Conservation (phyloP, 2,329 filamentous ascomycete genomes). For the Eutypella sp. region DNA sequence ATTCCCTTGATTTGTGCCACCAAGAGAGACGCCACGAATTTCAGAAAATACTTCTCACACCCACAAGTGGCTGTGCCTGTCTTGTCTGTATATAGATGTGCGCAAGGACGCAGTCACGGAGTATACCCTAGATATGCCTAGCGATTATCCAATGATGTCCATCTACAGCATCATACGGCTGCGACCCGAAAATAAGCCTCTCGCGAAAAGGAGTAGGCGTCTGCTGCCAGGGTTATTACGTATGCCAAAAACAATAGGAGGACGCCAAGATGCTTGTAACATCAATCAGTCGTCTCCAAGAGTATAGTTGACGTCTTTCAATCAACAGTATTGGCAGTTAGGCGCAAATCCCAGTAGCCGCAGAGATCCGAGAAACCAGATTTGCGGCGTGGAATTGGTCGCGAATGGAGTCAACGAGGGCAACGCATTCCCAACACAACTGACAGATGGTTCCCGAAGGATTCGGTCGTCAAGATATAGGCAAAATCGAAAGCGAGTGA, state of each 20-base stretch:
- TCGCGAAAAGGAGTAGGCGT: neutral
- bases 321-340: too few relatives aligned
- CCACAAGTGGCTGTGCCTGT: neutral
- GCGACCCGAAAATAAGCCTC: neutral
- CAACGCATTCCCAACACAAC: neutral
- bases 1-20: neutral
- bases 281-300: too few relatives aligned
- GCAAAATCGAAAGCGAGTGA: too few relatives aligned
- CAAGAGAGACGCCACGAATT: too few relatives aligned
- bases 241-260: too few relatives aligned
- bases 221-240: too few relatives aligned
- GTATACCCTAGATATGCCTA: constrained; percentile 6
- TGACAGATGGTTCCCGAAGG: neutral
- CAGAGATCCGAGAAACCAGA: neutral
- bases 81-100: neutral
- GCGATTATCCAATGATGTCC: constrained; percentile 11
- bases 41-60: neutral
- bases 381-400: neutral
- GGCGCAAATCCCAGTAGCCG: neutral
- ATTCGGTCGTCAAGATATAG: neutral
- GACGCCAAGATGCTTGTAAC: too few relatives aligned
- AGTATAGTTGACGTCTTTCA: too few relatives aligned
- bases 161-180: constrained; percentile 8
- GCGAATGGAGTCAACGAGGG: neutral
- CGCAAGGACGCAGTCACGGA: neutral